phyloP scores from a whole-genome alignment of 106 monocot genomes.

The Dendrobium officinale region DNA sequence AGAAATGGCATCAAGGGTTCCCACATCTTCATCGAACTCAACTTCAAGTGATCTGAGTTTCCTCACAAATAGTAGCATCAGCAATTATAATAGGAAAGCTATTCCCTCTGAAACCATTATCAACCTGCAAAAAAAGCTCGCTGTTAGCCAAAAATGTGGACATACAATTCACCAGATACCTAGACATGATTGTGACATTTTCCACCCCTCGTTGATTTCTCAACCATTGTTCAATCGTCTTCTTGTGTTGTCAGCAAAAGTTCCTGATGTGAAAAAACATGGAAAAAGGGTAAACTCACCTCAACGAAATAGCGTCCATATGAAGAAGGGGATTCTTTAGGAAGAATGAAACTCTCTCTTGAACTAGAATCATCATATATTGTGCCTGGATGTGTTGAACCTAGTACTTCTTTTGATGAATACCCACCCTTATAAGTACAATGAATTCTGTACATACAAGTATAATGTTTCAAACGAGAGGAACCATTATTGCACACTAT shows the following conservation, averaged over 20 bases:
- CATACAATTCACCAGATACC: not conserved
- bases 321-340: constrained; percentile 35
- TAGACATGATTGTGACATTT: not conserved
- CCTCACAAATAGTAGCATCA: constrained; percentile 62
- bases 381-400: constrained; percentile 62
- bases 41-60: constrained; percentile 70
- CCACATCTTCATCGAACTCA: constrained; percentile 44
- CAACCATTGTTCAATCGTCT: not conserved
- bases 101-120: constrained; percentile 96
- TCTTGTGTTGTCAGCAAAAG: not conserved
- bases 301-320: constrained; percentile 89
- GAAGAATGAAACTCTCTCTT: constrained; percentile 79
- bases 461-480: constrained; percentile 1
- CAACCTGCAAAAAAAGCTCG: constrained; percentile 48
- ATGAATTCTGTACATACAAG: constrained; percentile 57
- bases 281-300: constrained; percentile 29
- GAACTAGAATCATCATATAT: constrained; percentile 70
- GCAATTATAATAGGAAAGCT: constrained; percentile 89
- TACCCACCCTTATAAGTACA: constrained; percentile 82
- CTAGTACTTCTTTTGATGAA: constrained; percentile 66
- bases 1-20: constrained; percentile 15
- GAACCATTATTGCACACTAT: not conserved
- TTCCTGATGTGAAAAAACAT: not conserved
- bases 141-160: not conserved
- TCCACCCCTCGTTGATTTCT: not conserved